Evolutionary conservation across 2,329 filamentous ascomycete genomes (phyloP), one percentile per base, ranked within the genome.

Genomic region (Fusarium proliferatum): DNA sequence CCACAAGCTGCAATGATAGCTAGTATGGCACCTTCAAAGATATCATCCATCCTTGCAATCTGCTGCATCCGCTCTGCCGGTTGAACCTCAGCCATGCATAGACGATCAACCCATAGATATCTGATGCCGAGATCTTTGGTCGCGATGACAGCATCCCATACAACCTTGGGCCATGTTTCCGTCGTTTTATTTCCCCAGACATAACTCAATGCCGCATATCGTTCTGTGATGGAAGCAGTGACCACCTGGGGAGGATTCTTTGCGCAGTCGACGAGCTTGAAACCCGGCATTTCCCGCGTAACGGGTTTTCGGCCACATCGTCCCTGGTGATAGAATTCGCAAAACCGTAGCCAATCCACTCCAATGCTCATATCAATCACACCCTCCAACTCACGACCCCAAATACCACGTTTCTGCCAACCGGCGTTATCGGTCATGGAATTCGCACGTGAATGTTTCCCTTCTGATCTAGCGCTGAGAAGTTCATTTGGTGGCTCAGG

Each of bases 1-100:
- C 82, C 82, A 10, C 80, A 80, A 2, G 82, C 82, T 0, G 82
- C 82, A 43, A 85, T 78, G n/a, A 85, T 83, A 1, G 83, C 82
- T 15, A 85, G 23, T 5, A 72, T 76, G 2, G 83, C 79, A 0
- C 78, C 76, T 21, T 79, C 77, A 30, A 82, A 85, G 9, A 85
- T 81, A 6, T 79, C 76, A 21, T 83, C 81, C 83, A 85, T 85
- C 11, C 79, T 76, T 0, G 73, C 65, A 30, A 84, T 77, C 36
- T 85, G 81, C 6, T 71, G 67, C 34, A 68, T 69, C 26, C 79
- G 78, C 46, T 80, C 77, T 4, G 78, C 70, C 0, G 74, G 69
- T 5, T 63, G 66, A 4, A 69, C 23, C 10, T 76, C 69, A 39
- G 79, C 76, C 39, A 84, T 81, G 49, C 83, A 85, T 5, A 81